Evolutionary conservation across 177 flowering plant genomes (phyloP).

Genomic region (Vitis hybrid): DNA sequence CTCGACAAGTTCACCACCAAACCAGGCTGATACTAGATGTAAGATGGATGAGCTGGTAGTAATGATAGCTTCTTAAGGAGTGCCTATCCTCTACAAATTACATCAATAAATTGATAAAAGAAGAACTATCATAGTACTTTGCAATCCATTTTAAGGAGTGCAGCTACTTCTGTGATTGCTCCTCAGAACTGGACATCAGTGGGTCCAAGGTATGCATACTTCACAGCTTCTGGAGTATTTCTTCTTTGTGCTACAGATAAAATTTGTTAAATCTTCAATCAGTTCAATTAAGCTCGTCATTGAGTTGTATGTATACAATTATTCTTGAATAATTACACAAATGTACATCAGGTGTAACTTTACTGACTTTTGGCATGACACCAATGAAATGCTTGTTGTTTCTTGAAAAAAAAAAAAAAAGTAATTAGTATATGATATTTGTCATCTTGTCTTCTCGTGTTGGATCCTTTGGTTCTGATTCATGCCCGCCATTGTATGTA

Average conservation of each 20-base stretch:
- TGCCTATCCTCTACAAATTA: not conserved
- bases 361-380: not conserved
- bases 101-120: not conserved
- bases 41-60: not conserved
- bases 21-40: not conserved
- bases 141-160: not conserved
- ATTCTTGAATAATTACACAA: not conserved
- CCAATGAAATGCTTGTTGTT: not conserved
- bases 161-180: not conserved
- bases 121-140: not conserved
- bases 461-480: not conserved
- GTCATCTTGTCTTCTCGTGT: not conserved
- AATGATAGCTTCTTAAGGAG: not conserved
- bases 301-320: not conserved
- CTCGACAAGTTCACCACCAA: not conserved
- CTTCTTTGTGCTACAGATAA: not conserved
- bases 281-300: not conserved
- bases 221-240: not conserved
- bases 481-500: not conserved
- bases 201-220: not conserved
- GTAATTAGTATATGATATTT: not conserved
- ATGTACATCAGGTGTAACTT: not conserved
- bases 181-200: slow-evolving; percentile 1
- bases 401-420: not conserved
- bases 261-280: not conserved